Conservation (phyloP, 2,329 filamentous ascomycete species). For the Podosphaera fusca region DNA sequence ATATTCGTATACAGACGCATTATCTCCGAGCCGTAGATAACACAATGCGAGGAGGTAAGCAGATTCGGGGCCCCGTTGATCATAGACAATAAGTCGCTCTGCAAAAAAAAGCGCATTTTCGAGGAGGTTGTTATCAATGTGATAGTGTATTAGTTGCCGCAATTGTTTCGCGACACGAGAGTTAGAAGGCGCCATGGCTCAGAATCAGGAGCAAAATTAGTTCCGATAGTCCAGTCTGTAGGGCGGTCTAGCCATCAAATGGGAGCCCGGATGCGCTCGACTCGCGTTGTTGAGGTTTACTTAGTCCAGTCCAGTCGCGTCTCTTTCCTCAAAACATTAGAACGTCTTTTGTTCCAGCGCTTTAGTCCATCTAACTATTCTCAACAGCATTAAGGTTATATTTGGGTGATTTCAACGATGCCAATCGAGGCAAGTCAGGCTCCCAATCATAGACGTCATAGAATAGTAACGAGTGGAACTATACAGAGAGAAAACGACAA, state of each 20-base stretch:
- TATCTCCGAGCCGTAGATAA: slow-evolving; percentile 60
- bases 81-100: slow-evolving; percentile 63
- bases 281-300: slow-evolving; percentile 4
- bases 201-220: no score
- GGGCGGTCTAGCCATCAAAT: slow-evolving; percentile 13
- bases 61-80: slow-evolving; percentile 58
- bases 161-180: slow-evolving; percentile 18
- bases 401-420: no score
- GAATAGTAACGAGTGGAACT: no score
- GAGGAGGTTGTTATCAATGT: slow-evolving; percentile 72
- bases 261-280: background rate
- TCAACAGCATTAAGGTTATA: no score
- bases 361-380: no score
- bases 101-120: slow-evolving; percentile 89
- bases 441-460: no score
- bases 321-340: background rate
- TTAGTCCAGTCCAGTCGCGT: slow-evolving; percentile 3
- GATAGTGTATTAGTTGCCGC: slow-evolving; percentile 38
- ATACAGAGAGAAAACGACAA: no score
- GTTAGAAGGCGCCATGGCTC: slow-evolving; percentile 13
- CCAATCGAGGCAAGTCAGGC: no score
- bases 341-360: slow-evolving; percentile 3
- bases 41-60: slow-evolving; percentile 67
- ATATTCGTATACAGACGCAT: slow-evolving; percentile 66
- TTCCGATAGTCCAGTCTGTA: slow-evolving; percentile 3